Conservation (phyloP, 768 basidiomycete species). For the Suillus bovinus region DNA sequence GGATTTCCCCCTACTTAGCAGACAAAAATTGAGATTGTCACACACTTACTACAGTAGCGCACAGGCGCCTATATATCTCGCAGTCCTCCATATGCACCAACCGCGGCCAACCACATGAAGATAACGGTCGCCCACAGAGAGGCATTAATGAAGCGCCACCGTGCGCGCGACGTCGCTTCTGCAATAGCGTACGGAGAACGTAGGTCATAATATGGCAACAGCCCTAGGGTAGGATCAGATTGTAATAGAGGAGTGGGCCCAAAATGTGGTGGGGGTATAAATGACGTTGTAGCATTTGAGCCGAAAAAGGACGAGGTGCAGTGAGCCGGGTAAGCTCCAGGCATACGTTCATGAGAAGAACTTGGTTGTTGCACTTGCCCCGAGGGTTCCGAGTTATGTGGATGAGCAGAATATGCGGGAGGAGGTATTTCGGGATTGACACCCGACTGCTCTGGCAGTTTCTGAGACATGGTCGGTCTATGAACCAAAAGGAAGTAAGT, state of each 20-base stretch:
- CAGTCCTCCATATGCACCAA: slow-evolving; percentile 24
- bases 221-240: slow-evolving; percentile 34
- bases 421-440: slow-evolving; percentile 31
- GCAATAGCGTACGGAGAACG: slow-evolving; percentile 38
- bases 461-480: neutral
- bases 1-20: neutral
- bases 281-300: slow-evolving; percentile 17
- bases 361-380: slow-evolving; percentile 20
- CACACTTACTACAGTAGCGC: neutral
- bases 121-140: slow-evolving; percentile 40
- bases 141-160: slow-evolving; percentile 45
- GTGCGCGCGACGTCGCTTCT: slow-evolving; percentile 40
- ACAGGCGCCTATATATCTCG: slow-evolving; percentile 5
- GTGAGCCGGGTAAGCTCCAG: slow-evolving; percentile 17
- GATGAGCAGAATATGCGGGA: slow-evolving; percentile 28
- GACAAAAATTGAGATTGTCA: neutral
- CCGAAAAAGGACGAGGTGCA: slow-evolving; percentile 20
- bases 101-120: slow-evolving; percentile 27
- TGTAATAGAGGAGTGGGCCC: slow-evolving; percentile 45
- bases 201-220: slow-evolving; percentile 45
- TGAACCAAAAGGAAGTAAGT: neutral
- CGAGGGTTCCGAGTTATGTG: slow-evolving; percentile 11
- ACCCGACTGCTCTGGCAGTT: slow-evolving; percentile 13
- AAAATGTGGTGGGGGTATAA: slow-evolving; percentile 21
- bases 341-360: slow-evolving; percentile 15